These are phyloP conservation scores for Amanita brunnescens DNA, from an alignment of 768 basidiomycete genomes.

Conservation along the genomic window DNA sequence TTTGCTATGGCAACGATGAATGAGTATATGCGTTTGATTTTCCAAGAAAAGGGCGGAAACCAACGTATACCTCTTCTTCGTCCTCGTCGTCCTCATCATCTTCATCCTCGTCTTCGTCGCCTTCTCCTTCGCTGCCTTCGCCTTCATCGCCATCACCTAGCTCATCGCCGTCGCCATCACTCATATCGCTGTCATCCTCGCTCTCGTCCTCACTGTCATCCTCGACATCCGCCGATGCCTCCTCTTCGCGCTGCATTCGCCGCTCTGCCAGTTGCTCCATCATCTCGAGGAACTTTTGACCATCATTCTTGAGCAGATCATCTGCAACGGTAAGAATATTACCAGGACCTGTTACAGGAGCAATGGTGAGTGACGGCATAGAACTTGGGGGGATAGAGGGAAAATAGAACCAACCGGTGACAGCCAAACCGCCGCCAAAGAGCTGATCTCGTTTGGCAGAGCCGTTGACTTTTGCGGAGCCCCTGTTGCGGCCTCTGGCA, in stretches of 20 bases:
- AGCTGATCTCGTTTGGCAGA: conserved; percentile 7
- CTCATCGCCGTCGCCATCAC: conserved; percentile 52
- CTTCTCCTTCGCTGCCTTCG: conserved; percentile 52
- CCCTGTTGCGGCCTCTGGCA: conserved; percentile 25
- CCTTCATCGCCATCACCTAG: conserved; percentile 55
- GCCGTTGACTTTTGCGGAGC: conserved; percentile 4
- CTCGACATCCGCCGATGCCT: conserved; percentile 35
- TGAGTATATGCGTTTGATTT: conserved; percentile 8
- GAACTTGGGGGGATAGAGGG: conserved; percentile 6
- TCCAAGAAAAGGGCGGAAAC: conserved; percentile 11
- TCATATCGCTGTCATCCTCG: conserved; percentile 38
- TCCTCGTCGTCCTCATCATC: conserved; percentile 54
- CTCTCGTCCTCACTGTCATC: conserved; percentile 41
- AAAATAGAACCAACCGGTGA: conserved; percentile 43
- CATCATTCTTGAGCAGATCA: conserved; percentile 96
- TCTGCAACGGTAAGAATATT: conserved; percentile 98
- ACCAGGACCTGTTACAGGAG: conserved; percentile 51
- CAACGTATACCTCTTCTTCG: conserved; percentile 41
- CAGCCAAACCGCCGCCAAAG: conserved; percentile 73
- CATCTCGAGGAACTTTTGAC: conserved; percentile 99
- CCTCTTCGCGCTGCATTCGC: conserved; percentile 85
- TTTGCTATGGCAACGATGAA: conserved; percentile 33
- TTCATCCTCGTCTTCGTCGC: conserved; percentile 59
- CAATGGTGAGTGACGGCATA: conserved; percentile 11
- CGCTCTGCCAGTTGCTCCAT: conserved; percentile 98